Base-by-base conservation (phyloP, 1,284 basidiomycete species). In the Irpex sp. region DNA sequence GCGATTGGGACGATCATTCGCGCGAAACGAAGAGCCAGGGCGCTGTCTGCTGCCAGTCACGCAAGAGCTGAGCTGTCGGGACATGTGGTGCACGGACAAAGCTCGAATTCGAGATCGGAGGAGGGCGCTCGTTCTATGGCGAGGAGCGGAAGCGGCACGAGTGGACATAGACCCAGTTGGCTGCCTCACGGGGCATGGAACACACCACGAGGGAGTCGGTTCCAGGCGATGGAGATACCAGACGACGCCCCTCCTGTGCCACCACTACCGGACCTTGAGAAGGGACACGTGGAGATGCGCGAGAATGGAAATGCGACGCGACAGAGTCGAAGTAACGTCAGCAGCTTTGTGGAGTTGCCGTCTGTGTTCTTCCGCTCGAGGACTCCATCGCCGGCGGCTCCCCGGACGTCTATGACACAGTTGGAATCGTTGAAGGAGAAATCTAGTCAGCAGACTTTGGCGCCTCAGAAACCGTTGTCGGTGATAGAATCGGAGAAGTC, bases 1-100 rank as follows among this genome's bases (percentile, higher is more conserved):
- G 62, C 71, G 1, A 66, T 74, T 31, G 72, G 72, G 4, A 71
- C 71, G 5, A 68, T 73, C 56, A 71, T 74, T 36, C 69, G 72
- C 48, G 70, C 71, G 4, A 68, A 70, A 54, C 68, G 73, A 31
- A 65, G 73, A 9, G 70, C 68, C 6, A 65, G 67, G 5, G 73
- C 70, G 1, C 63, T 73, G 9, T 70, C 69, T 7, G 65, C 64
- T 31, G 69, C 68, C 15, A 72, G 69, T 38, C 61, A 58, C 37
- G 59, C 48, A 5, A 60, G 60, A 7, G 19, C 21, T 8, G 57
- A 68, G 55, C 31, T 17, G 31, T 57, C 60, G 34, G 51, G 56
- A 5, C 47, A 61, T 38, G 57, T 40, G 21, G 40, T 38, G 26
- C 26, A 26, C 7, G 37, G 36, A 1, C 37, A 55, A 5, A 19